These are phyloP conservation scores for Salix suchowensis DNA, from an alignment of 345 rosid genomes.

Conservation along the genomic window DNA sequence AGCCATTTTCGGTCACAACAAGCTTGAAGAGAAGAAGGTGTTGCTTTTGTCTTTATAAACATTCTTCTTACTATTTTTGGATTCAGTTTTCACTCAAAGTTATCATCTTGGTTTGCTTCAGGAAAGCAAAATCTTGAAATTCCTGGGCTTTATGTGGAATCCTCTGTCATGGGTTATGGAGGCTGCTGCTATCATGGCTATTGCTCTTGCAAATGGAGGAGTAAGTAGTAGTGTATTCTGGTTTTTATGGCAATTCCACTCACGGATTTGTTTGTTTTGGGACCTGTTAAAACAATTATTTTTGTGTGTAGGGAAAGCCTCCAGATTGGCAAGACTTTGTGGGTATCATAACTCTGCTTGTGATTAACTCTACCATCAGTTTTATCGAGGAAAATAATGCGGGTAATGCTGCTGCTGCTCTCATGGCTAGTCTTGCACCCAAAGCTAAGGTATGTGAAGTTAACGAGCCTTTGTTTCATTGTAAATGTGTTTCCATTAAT, in stretches of 20 bases:
- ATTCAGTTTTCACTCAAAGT: not conserved
- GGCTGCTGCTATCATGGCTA: constrained; percentile 98
- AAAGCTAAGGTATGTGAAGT: constrained; percentile 72
- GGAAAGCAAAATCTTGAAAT: constrained; percentile 90
- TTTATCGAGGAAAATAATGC: constrained; percentile 97
- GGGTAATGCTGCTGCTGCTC: constrained; percentile 96
- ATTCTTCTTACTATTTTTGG: not conserved
- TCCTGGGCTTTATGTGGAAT: constrained; percentile 98
- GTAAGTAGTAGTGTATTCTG: constrained; percentile 38
- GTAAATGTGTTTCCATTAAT: not conserved
- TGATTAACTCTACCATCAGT: constrained; percentile 96
- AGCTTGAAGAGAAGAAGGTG: constrained; percentile 93
- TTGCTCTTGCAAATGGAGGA: constrained; percentile 99
- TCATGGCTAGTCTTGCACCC: constrained; percentile 96
- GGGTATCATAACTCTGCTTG: constrained; percentile 80
- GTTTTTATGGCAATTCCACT: not conserved
- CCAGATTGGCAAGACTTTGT: constrained; percentile 99
- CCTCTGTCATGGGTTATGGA: constrained; percentile 99
- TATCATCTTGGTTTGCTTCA: constrained; percentile 22
- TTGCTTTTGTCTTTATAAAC: not conserved
- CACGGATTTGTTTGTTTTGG: not conserved
- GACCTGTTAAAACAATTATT: not conserved
- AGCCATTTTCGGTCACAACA: constrained; percentile 86
- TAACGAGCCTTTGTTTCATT: not conserved
- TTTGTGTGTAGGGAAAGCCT: constrained; percentile 65